Percentiles rank a stretch among this genome's conserved stretches.
These are phyloP conservation scores for Tolypocladium ophioglossoides DNA, from an alignment of 2,329 filamentous ascomycete species.

Conservation along the genomic window DNA sequence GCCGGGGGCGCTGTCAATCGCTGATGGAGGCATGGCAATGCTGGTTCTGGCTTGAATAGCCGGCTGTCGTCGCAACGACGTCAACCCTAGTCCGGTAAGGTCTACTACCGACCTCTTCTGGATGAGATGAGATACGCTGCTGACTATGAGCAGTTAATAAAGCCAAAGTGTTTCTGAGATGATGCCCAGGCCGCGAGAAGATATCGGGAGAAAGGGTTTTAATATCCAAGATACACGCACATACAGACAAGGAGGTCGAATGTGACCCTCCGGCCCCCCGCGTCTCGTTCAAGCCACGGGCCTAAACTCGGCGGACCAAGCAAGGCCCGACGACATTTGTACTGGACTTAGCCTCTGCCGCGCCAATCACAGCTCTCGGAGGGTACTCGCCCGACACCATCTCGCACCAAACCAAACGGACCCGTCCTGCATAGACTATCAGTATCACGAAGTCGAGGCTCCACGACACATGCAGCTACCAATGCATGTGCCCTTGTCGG, in stretches of 20 bases:
- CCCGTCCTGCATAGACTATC: not conserved
- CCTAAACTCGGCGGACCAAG: not conserved
- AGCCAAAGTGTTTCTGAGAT: too few relatives aligned
- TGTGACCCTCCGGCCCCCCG: not conserved
- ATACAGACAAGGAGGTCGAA: not conserved
- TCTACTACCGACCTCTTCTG: not conserved
- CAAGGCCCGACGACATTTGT: not conserved
- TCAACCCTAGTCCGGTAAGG: not conserved
- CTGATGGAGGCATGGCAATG: constrained; percentile 6
- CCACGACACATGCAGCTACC: not conserved
- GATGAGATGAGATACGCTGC: not conserved
- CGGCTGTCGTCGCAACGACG: not conserved
- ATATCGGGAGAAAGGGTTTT: not conserved
- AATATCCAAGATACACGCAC: not conserved
- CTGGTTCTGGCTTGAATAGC: not conserved
- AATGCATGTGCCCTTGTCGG: not conserved
- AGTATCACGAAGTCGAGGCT: not conserved
- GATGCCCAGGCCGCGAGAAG: not conserved
- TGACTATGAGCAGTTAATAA: not conserved
- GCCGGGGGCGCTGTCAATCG: constrained; percentile 3
- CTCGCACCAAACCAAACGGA: not conserved
- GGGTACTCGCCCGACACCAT: not conserved
- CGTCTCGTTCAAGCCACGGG: not conserved
- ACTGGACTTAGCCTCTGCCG: not conserved
- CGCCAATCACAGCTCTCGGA: constrained; percentile 3